Base-by-base conservation (phyloP, 1,284 basidiomycete genomes). In the Veloboletus limbatus region DNA sequence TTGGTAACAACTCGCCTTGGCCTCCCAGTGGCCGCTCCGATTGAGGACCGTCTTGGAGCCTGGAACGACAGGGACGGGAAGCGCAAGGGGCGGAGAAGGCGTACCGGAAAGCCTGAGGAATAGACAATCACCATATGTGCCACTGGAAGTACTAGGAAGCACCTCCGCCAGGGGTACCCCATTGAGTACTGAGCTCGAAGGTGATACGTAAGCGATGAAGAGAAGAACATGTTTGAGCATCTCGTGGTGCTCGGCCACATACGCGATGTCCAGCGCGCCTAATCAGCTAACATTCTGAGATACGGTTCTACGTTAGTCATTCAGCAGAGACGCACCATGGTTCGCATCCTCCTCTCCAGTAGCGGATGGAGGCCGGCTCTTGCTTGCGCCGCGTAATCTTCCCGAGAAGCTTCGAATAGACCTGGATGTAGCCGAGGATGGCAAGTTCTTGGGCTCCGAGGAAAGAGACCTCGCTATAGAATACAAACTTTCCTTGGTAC, bases 171-270 rank as follows among this genome's bases (percentile, higher is more conserved):
- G 65, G 26, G 52, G 62, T 7, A 47, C 16, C 7, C 47, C 52
- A 8, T 39, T 45, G 31, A 42, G 32, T 9, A 49, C 53, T 18
- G 57, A 49, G 11, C 62, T 52, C 17, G 20, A 58, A 52, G 40
- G 67, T 54, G 48, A 69, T 57, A 16, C 55, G 66, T 49, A 41
- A 10, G 58, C 28, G 21, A 68, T 43, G 62, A 90, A 88, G 8
- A 89, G 76, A 31, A 90, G 73, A 17, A 92, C 75, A 45, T 85
- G 82, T 17, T 82, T 80, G 0, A 94, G 75, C 44, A 81, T 88
- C 60, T 92, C 89, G 62, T 93, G 89, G 59, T 88, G 78, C 63
- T 94, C 92, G 4, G 88, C 89, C 25, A 93, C 77, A 58, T 88
- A 92, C 14, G 72, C 66, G 10, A 88, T 73, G 34, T 83, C 76